A percentile compares a stretch with the other conserved stretches of the same genome.
phyloP scores from a whole-genome alignment of 176 grass and related monocot genomes.

The Miscanthus lutarioriparius region DNA sequence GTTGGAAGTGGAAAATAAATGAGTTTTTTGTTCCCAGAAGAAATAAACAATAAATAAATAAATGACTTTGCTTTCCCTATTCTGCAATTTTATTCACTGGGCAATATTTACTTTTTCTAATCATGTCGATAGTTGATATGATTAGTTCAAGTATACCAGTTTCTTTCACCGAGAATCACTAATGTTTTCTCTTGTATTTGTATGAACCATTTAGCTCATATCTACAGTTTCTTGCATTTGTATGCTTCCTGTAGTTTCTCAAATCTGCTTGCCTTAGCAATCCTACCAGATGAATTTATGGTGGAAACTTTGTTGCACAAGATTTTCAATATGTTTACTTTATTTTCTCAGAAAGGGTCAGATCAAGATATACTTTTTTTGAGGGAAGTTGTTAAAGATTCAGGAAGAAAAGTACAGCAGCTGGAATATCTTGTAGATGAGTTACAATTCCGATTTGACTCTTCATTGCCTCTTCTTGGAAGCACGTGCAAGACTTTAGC shows the following conservation, averaged over 20 bases:
- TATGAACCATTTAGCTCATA: slow-evolving; percentile 14
- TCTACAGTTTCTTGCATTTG: slow-evolving; percentile 19
- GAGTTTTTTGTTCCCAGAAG: neutral
- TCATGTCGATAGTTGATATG: neutral
- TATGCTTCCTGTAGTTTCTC: neutral
- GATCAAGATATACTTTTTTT: slow-evolving; percentile 74
- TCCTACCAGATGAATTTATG: slow-evolving; percentile 22
- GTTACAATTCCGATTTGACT: slow-evolving; percentile 62
- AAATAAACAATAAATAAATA: neutral
- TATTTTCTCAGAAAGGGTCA: slow-evolving; percentile 58
- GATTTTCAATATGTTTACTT: slow-evolving; percentile 22
- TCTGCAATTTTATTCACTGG: slow-evolving; percentile 14
- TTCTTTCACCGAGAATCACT: neutral
- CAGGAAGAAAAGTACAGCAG: slow-evolving; percentile 56
- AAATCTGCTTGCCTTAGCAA: slow-evolving; percentile 14
- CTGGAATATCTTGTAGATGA: slow-evolving; percentile 61
- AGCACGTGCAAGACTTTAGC: slow-evolving; percentile 21
- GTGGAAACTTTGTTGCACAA: slow-evolving; percentile 4
- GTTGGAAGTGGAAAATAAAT: slow-evolving; percentile 21
- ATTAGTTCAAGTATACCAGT: slow-evolving; percentile 17
- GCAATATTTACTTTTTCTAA: slow-evolving; percentile 9
- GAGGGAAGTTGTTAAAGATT: slow-evolving; percentile 59
- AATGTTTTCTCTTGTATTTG: neutral
- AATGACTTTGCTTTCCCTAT: neutral
- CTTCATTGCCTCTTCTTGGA: slow-evolving; percentile 50